A percentile compares a stretch with the other conserved stretches of the same genome.
phyloP scores from a whole-genome alignment of 2,329 filamentous ascomycete species.

The Fusarium pseudoanthophilum region DNA sequence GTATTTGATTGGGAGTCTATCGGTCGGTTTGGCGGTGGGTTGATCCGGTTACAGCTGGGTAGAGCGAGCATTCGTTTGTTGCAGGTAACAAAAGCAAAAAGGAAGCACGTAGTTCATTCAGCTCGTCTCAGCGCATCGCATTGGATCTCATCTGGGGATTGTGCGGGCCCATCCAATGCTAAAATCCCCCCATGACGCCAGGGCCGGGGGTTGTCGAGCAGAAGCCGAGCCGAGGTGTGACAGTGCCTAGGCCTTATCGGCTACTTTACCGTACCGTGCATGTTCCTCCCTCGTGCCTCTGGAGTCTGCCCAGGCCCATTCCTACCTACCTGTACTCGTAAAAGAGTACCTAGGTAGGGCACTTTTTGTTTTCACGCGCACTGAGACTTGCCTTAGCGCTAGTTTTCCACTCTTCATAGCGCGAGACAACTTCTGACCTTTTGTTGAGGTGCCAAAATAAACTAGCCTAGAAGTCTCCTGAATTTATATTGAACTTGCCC shows the following conservation, averaged over 20 bases:
- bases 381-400: not conserved
- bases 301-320: not conserved
- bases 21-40: not conserved
- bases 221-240: constrained; percentile 44
- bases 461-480: not conserved
- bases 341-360: not conserved
- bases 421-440: not conserved
- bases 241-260: constrained; percentile 14
- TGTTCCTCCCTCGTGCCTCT: not conserved
- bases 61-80: constrained; percentile 11
- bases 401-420: not conserved
- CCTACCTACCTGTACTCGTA: not conserved
- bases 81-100: constrained; percentile 14
- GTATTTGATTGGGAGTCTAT: not conserved
- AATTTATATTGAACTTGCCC: not conserved
- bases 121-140: constrained; percentile 7
- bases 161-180: constrained; percentile 25
- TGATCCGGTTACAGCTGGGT: not conserved
- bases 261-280: not conserved
- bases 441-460: not conserved
- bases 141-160: constrained; percentile 29
- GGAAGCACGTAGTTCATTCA: constrained; percentile 20
- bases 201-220: constrained; percentile 23
- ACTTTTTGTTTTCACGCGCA: not conserved
- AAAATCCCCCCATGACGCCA: constrained; percentile 34